A percentile compares a stretch with the other conserved stretches of the same genome.
Conservation (phyloP, 768 basidiomycete species). For the Saitozyma sp. region DNA sequence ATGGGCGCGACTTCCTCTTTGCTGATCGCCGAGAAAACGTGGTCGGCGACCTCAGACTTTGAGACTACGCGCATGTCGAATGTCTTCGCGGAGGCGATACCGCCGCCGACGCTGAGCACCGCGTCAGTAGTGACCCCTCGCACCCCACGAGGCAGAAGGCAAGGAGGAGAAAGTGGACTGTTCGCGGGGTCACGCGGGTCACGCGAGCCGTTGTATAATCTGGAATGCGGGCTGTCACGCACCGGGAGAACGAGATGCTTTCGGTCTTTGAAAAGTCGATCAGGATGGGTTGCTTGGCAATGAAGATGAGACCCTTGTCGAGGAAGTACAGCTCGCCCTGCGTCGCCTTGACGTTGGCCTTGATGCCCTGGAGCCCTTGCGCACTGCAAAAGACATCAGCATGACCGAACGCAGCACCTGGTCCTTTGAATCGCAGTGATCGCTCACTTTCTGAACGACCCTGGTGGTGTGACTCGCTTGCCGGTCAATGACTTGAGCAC, state of each 20-base stretch:
- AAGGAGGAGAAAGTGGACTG: no score
- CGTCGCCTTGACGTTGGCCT: slow-evolving; percentile 93
- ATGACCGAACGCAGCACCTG: background rate
- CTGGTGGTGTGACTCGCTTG: slow-evolving; percentile 87
- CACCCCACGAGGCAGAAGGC: background rate
- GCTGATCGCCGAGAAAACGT: slow-evolving; percentile 87
- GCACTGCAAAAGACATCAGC: slow-evolving; percentile 58
- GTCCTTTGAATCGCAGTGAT: background rate
- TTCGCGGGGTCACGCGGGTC: no score
- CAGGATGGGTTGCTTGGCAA: slow-evolving; percentile 90
- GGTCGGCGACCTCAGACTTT: slow-evolving; percentile 72
- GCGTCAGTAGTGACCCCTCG: background rate
- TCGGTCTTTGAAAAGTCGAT: slow-evolving; percentile 87
- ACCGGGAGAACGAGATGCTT: slow-evolving; percentile 83
- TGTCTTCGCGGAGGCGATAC: slow-evolving; percentile 81
- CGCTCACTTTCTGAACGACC: slow-evolving; percentile 76
- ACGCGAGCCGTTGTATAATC: background rate
- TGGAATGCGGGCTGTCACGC: slow-evolving; percentile 18
- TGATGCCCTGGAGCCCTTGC: slow-evolving; percentile 89
- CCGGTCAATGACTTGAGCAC: slow-evolving; percentile 87
- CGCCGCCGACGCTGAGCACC: slow-evolving; percentile 69
- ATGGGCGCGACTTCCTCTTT: slow-evolving; percentile 91
- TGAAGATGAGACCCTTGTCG: slow-evolving; percentile 96
- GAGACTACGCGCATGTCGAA: slow-evolving; percentile 90
- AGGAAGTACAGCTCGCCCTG: slow-evolving; percentile 98